Evolutionary conservation across 768 basidiomycete species (phyloP).

Genomic region (Tylopilus felleus): DNA sequence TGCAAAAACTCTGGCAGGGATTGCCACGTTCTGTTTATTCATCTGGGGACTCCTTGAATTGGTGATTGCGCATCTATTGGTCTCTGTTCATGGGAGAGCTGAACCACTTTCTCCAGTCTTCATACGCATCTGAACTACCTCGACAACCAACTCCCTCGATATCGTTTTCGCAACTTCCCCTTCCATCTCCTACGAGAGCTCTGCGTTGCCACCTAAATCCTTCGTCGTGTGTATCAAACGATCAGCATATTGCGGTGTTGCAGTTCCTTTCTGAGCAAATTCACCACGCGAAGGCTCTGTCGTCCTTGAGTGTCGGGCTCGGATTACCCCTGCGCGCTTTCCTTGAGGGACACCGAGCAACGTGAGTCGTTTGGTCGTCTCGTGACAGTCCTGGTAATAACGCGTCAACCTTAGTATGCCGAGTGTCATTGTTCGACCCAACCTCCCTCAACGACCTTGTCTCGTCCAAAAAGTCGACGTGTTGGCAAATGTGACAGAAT

Average conservation of each 20-base stretch:
- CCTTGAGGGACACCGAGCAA: constrained; percentile 17
- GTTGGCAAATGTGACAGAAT: constrained; percentile 20
- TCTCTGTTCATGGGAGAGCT: neutral
- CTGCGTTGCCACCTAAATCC: constrained; percentile 3
- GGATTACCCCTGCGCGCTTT: constrained; percentile 21
- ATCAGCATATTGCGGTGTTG: constrained; percentile 19
- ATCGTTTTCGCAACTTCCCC: constrained; percentile 6
- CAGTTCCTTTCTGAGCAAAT: constrained; percentile 30
- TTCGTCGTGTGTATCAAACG: constrained; percentile 6
- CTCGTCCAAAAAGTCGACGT: constrained; percentile 3
- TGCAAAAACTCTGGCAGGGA: constrained; percentile 10
- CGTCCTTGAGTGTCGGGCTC: constrained; percentile 20
- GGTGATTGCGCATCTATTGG: constrained; percentile 6
- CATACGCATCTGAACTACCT: constrained; percentile 5
- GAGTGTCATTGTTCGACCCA: neutral
- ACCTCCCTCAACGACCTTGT: neutral
- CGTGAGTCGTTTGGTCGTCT: constrained; percentile 11
- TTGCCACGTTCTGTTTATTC: constrained; percentile 19
- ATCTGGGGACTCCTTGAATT: constrained; percentile 24
- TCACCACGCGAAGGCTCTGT: constrained; percentile 25
- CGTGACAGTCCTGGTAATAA: neutral
- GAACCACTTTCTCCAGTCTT: constrained; percentile 13
- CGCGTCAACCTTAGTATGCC: constrained; percentile 6
- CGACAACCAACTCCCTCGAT: constrained; percentile 3
- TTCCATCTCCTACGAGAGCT: constrained; percentile 5